Percentiles rank a stretch among this genome's conserved stretches.
Evolutionary conservation across 768 basidiomycete genomes (phyloP).

Genomic region (Megacollybia marginata): DNA sequence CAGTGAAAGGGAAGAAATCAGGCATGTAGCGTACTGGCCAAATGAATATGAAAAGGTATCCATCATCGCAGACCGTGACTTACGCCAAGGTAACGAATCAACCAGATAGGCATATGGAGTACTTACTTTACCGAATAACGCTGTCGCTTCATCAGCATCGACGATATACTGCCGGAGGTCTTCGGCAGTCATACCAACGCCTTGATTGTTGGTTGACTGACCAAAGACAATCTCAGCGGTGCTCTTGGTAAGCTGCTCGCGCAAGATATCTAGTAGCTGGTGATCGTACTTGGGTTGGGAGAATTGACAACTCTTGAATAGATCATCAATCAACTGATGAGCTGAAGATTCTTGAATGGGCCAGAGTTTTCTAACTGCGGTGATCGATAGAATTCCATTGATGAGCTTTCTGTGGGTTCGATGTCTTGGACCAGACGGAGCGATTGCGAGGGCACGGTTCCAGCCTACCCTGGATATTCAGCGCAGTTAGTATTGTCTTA

Average conservation of each 20-base stretch:
- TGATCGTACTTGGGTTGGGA: background rate
- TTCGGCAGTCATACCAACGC: background rate
- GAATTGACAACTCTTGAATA: background rate
- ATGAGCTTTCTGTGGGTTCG: background rate
- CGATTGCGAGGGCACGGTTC: background rate
- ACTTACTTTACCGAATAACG: background rate
- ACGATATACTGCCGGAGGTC: background rate
- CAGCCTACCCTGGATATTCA: background rate
- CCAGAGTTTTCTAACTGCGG: background rate
- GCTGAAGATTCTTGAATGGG: background rate
- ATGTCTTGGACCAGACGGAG: background rate
- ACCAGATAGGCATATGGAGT: background rate
- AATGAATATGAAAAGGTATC: too few relatives aligned
- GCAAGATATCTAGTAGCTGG: background rate
- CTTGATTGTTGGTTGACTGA: background rate
- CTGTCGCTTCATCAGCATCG: background rate
- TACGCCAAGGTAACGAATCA: background rate
- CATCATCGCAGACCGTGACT: too few relatives aligned
- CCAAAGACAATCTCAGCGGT: background rate
- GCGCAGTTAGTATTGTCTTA: background rate
- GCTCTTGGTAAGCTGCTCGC: background rate
- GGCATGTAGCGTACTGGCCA: background rate
- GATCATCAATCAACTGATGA: background rate
- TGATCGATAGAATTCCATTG: background rate
- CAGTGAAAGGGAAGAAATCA: background rate